Percentiles rank a stretch among this genome's conserved stretches.
These are phyloP conservation scores for Aspergillus incahuasiensis DNA, from an alignment of 495 filamentous ascomycete species.

Conservation along the genomic window DNA sequence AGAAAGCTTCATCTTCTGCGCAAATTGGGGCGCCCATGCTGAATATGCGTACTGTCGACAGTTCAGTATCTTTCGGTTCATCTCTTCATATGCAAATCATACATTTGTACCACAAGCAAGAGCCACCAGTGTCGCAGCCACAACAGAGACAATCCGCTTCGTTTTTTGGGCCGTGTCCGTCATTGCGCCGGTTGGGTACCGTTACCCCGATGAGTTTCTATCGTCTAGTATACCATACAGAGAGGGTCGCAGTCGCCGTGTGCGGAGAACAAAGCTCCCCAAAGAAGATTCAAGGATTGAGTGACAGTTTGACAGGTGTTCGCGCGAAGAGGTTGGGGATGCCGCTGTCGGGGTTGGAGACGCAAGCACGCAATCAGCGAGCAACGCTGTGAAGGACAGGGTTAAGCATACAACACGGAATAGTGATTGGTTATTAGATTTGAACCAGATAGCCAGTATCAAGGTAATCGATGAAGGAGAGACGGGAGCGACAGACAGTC, in stretches of 20 bases:
- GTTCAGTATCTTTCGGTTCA: slow-evolving; percentile 4
- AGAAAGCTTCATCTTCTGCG: slow-evolving; percentile 75
- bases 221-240: slow-evolving; percentile 8
- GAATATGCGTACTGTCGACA: slow-evolving; percentile 85
- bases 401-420: neutral
- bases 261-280: neutral
- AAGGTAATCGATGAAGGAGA: neutral
- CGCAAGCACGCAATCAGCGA: slow-evolving; percentile 3
- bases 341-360: slow-evolving; percentile 7
- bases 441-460: neutral
- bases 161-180: slow-evolving; percentile 24
- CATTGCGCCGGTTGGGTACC: slow-evolving; percentile 21
- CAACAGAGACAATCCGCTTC: slow-evolving; percentile 64
- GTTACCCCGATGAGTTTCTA: neutral
- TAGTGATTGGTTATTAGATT: neutral
- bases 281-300: neutral
- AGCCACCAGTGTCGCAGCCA: slow-evolving; percentile 81
- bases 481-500: neutral
- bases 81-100: slow-evolving; percentile 23
- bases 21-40: slow-evolving; percentile 95
- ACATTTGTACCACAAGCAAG: slow-evolving; percentile 93
- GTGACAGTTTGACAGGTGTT: neutral
- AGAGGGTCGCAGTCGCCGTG: neutral
- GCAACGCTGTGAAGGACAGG: neutral
- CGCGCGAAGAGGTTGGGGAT: neutral